phyloP scores from a whole-genome alignment of 2,329 filamentous ascomycete genomes.

The Colletotrichum phormii region DNA sequence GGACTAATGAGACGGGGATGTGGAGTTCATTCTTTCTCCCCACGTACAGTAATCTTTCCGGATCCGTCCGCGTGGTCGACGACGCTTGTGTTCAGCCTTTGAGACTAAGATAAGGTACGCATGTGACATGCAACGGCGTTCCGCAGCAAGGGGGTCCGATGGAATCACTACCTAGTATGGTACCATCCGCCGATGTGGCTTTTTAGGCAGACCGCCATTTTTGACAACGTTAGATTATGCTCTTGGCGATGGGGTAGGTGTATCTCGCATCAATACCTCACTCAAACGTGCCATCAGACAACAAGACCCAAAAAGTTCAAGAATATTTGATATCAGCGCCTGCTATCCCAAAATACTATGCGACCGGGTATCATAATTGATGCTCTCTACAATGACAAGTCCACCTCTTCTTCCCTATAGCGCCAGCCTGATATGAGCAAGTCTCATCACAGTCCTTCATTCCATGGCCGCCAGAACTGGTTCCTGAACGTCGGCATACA shows the following conservation, averaged over 20 bases:
- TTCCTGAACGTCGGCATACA: conserved; percentile 58
- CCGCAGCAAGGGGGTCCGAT: background rate
- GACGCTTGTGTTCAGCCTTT: background rate
- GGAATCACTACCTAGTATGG: background rate
- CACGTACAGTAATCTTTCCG: too few relatives aligned
- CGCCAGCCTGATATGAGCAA: background rate
- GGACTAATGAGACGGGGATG: too few relatives aligned
- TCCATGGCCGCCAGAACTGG: conserved; percentile 58
- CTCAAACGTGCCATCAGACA: background rate
- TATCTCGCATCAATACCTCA: too few relatives aligned
- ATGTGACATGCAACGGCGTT: background rate
- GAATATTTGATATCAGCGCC: background rate
- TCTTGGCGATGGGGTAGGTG: too few relatives aligned
- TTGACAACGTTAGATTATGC: background rate
- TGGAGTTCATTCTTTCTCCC: too few relatives aligned
- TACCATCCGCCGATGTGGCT: background rate
- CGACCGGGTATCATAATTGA: conserved; percentile 9
- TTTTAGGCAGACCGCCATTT: background rate
- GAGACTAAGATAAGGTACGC: background rate
- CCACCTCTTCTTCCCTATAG: background rate
- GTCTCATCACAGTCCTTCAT: conserved; percentile 42
- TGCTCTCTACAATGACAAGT: conserved; percentile 1
- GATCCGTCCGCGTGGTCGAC: too few relatives aligned
- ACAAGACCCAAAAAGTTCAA: background rate
- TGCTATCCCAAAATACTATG: background rate